phyloP scores from a whole-genome alignment of 495 filamentous ascomycete genomes.

The Annulohypoxylon maeteangense region DNA sequence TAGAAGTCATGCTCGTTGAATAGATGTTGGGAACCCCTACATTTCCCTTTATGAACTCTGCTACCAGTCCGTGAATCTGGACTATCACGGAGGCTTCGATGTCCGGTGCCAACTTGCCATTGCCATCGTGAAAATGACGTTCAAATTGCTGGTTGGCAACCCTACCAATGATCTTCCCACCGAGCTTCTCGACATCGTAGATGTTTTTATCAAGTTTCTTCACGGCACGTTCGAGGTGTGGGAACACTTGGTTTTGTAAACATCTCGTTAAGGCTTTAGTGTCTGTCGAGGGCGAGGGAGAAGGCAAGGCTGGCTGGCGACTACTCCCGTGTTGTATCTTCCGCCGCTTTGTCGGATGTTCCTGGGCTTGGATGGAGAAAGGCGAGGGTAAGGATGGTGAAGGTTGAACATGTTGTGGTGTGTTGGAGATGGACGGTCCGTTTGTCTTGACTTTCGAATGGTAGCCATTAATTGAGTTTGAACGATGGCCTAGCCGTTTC shows the following conservation, averaged over 20 bases:
- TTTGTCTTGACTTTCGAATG: background rate
- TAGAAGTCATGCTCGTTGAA: background rate
- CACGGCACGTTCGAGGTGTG: conserved; percentile 46
- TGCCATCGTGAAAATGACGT: conserved; percentile 30
- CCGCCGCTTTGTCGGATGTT: conserved; percentile 26
- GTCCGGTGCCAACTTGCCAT: conserved; percentile 29
- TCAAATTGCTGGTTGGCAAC: conserved; percentile 40
- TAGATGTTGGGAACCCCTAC: conserved; percentile 22
- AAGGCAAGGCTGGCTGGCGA: background rate
- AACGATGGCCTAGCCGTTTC: background rate
- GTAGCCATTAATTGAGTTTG: background rate
- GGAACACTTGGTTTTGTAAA: conserved; percentile 50
- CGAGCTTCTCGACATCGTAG: conserved; percentile 44
- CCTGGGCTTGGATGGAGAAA: background rate
- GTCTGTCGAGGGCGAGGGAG: background rate
- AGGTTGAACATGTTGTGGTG: background rate
- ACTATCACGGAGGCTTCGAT: conserved; percentile 25
- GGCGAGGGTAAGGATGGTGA: background rate
- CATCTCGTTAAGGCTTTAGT: conserved; percentile 40
- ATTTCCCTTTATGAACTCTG: conserved; percentile 20
- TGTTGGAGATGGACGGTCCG: background rate
- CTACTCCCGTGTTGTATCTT: conserved; percentile 14
- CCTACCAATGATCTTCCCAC: conserved; percentile 35
- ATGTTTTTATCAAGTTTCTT: conserved; percentile 24
- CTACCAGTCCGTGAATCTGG: conserved; percentile 33